These are phyloP conservation scores for Mortierella sp. DNA, from an alignment of 371 early-diverging fungal genomes.

Conservation along the genomic window DNA sequence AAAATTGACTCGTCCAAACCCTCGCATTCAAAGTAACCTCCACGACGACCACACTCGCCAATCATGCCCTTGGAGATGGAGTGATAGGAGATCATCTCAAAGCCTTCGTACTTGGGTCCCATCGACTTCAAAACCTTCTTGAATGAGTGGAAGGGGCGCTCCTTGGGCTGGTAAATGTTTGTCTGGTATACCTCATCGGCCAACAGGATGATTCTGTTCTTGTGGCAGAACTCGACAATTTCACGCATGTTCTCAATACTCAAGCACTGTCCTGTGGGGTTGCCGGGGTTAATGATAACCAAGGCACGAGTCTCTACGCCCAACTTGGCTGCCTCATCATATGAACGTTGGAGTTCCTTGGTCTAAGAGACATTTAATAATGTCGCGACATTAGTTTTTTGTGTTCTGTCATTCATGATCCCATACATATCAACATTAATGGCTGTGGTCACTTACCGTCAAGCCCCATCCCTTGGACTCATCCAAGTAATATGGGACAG, in stretches of 20 bases:
- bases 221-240: slow-evolving; percentile 89
- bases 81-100: slow-evolving; percentile 96
- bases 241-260: slow-evolving; percentile 85
- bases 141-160: slow-evolving; percentile 94
- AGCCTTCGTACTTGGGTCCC: slow-evolving; percentile 67
- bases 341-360: slow-evolving; percentile 69
- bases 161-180: slow-evolving; percentile 86
- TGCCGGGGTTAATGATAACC: slow-evolving; percentile 98
- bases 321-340: slow-evolving; percentile 73
- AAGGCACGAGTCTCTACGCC: slow-evolving; percentile 93
- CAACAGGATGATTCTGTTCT: slow-evolving; percentile 86
- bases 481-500: slow-evolving; percentile 93
- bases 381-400: background rate
- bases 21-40: slow-evolving; percentile 96
- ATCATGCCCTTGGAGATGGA: slow-evolving; percentile 97
- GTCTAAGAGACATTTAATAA: slow-evolving; percentile 24
- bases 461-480: slow-evolving; percentile 91
- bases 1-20: slow-evolving; percentile 82
- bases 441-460: slow-evolving; percentile 46
- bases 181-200: slow-evolving; percentile 99
- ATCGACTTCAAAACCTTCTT: slow-evolving; percentile 88
- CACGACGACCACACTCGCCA: slow-evolving; percentile 98
- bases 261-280: slow-evolving; percentile 96
- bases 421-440: too few species aligned
- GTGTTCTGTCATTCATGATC: too few species aligned